Evolutionary conservation across 306 rosid genomes (phyloP).

Genomic region (Trifolium repens): DNA sequence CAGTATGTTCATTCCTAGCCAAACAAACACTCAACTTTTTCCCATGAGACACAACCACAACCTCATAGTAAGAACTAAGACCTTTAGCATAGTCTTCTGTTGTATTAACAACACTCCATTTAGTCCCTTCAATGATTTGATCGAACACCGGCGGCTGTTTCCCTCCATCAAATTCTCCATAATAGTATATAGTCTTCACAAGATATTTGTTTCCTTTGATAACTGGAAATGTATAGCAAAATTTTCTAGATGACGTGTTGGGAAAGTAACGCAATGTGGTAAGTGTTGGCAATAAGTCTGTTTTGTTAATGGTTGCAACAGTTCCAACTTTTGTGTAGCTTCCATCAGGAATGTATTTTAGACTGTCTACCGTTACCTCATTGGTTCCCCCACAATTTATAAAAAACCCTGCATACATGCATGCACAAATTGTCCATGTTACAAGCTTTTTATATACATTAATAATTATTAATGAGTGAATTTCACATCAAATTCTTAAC

Average conservation of each 20-base stretch:
- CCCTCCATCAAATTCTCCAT: constrained; percentile 79
- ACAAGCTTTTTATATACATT: too few species aligned
- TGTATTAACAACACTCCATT: constrained; percentile 74
- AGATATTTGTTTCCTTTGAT: constrained; percentile 61
- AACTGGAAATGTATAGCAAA: constrained; percentile 70
- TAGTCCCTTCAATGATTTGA: constrained; percentile 84
- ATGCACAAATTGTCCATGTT: background rate
- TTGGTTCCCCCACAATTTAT: constrained; percentile 64
- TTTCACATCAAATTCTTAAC: too few species aligned
- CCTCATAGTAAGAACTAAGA: constrained; percentile 76
- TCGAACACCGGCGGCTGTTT: constrained; percentile 81
- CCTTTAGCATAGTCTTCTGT: constrained; percentile 71
- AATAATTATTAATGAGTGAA: too few species aligned
- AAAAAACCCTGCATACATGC: constrained; percentile 59
- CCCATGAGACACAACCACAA: constrained; percentile 53
- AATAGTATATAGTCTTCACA: constrained; percentile 68
- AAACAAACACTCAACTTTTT: constrained; percentile 72
- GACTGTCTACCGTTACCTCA: constrained; percentile 45
- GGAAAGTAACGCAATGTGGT: constrained; percentile 79
- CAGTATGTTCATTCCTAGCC: constrained; percentile 67
- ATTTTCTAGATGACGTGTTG: constrained; percentile 58
- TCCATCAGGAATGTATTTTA: constrained; percentile 61
- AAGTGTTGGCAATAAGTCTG: constrained; percentile 58
- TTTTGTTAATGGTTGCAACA: constrained; percentile 38
- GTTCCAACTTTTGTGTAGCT: constrained; percentile 62